These are phyloP conservation scores for Peronospora belbahrii DNA, from an alignment of 352 stramenopile genomes.

Conservation along the genomic window DNA sequence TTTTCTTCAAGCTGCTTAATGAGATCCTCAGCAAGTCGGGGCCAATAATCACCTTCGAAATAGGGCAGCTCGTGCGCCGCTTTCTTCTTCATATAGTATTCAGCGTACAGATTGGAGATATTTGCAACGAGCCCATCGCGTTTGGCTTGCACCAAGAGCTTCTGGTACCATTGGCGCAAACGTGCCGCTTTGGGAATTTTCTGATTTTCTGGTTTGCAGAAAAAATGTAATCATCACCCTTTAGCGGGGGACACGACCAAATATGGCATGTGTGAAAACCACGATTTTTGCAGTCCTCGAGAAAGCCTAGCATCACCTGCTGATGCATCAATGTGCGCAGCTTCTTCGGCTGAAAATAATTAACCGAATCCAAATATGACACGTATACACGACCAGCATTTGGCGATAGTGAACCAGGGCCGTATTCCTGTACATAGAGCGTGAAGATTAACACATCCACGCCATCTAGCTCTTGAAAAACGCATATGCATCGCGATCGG, in stretches of 20 bases:
- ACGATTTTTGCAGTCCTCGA: slow-evolving; percentile 83
- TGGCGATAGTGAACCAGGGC: slow-evolving; percentile 53
- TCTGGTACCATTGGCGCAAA: slow-evolving; percentile 84
- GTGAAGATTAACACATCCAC: slow-evolving; percentile 87
- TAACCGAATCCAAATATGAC: slow-evolving; percentile 85
- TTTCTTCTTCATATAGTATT: slow-evolving; percentile 87
- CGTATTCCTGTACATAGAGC: slow-evolving; percentile 86
- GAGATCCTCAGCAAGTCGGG: slow-evolving; percentile 95
- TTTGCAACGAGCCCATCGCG: slow-evolving; percentile 74
- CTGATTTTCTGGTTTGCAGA: slow-evolving; percentile 87
- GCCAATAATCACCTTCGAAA: slow-evolving; percentile 99
- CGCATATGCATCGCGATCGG: slow-evolving; percentile 82
- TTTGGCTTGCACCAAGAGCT: slow-evolving; percentile 71
- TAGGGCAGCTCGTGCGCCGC: slow-evolving; percentile 91
- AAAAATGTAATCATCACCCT: slow-evolving; percentile 89
- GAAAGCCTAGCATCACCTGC: slow-evolving; percentile 82
- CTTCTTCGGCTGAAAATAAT: slow-evolving; percentile 87
- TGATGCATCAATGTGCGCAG: slow-evolving; percentile 84
- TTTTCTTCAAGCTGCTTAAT: slow-evolving; percentile 98
- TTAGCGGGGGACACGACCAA: slow-evolving; percentile 85
- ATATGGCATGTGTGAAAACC: slow-evolving; percentile 85
- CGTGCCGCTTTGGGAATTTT: slow-evolving; percentile 85
- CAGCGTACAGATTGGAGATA: slow-evolving; percentile 80
- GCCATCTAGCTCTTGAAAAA: slow-evolving; percentile 85
- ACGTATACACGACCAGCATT: slow-evolving; percentile 84